Evolutionary conservation across 2,329 filamentous ascomycete species (phyloP), one percentile per base, ranked within the genome.

Genomic region (Bipolaris zeicola): DNA sequence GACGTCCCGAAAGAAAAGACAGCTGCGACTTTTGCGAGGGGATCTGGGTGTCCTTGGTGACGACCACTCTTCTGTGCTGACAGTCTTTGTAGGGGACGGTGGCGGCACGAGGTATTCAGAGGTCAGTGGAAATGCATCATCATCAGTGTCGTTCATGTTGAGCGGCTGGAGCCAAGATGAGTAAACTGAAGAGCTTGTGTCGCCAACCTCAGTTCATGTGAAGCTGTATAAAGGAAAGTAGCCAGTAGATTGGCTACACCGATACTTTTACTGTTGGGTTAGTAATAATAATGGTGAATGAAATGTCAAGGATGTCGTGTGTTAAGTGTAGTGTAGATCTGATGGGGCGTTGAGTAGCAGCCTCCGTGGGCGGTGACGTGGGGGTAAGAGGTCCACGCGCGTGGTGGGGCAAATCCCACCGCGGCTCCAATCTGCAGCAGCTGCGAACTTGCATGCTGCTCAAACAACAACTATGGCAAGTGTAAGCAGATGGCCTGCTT

Each of bases 401-500:
- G 61, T 64, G 54, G 69, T 69, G 70, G 70, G 67, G 62, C 61
- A 69, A 65, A 51, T 68, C 58, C 59, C 59, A 59, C 66, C 67
- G 64, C 62, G 53, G 60, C 58, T 58, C 55, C 65, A 58, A 51
- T 28, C 50, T 36, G 46, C 48, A 51, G 62, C 55, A 68, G 50
- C 57, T 36, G 49, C 60, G 52, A 51, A 56, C 50, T 47, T 50
- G 50, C 54, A 39, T 48, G 16, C 5, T 52, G 33, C 56, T 48
- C 57, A 37, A 45, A 53, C n/a, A 31, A 33, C 39, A 16, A 54
- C 44, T 39, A 78, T 79, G 76, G 75, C 76, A 72, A 78, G 76
- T 64, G 77, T 79, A 62, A 70, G 76, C 75, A 33, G 26, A 46
- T 10, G 5, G 22, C 4, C 18, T 1, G 0, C 5, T 11, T n/a